These are phyloP conservation scores for Barnettozyma californica DNA, from an alignment of 805 yeast species.

Conservation along the genomic window DNA sequence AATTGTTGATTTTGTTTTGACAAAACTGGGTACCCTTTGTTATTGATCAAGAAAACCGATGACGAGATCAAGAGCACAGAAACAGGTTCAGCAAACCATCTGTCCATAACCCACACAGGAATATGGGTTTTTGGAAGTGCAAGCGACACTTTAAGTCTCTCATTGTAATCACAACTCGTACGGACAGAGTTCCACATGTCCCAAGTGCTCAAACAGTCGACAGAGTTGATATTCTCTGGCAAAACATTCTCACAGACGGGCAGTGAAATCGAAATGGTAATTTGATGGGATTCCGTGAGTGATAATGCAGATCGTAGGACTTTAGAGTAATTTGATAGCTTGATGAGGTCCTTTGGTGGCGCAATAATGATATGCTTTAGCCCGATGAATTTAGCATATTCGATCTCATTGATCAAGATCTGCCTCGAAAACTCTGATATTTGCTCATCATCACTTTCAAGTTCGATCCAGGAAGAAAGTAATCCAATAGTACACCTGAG, in stretches of 20 bases:
- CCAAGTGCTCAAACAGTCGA: slow-evolving; percentile 59
- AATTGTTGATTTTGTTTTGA: slow-evolving; percentile 51
- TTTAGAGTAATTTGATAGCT: slow-evolving; percentile 46
- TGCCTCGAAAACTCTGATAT: slow-evolving; percentile 51
- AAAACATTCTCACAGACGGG: slow-evolving; percentile 43
- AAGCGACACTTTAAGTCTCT: slow-evolving; percentile 60
- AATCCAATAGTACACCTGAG: slow-evolving; percentile 44
- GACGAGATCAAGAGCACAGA: slow-evolving; percentile 51
- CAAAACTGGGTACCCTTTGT: slow-evolving; percentile 59
- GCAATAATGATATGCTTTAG: slow-evolving; percentile 50
- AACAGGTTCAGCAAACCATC: slow-evolving; percentile 71
- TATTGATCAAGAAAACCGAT: slow-evolving; percentile 51
- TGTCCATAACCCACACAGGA: slow-evolving; percentile 43
- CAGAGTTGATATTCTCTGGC: slow-evolving; percentile 21
- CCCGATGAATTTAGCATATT: slow-evolving; percentile 56
- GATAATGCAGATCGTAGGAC: slow-evolving; percentile 32
- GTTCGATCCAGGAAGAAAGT: slow-evolving; percentile 64
- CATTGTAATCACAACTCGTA: slow-evolving; percentile 46
- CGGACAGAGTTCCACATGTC: slow-evolving; percentile 69
- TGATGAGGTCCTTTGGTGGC: slow-evolving; percentile 56
- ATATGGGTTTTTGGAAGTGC: slow-evolving; percentile 63
- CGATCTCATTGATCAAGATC: slow-evolving; percentile 52
- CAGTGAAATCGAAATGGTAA: slow-evolving; percentile 39
- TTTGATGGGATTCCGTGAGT: slow-evolving; percentile 23
- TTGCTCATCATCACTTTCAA: slow-evolving; percentile 46